Base-by-base conservation (phyloP, 2,329 filamentous ascomycete species). In the Cyphellophora europaea region DNA sequence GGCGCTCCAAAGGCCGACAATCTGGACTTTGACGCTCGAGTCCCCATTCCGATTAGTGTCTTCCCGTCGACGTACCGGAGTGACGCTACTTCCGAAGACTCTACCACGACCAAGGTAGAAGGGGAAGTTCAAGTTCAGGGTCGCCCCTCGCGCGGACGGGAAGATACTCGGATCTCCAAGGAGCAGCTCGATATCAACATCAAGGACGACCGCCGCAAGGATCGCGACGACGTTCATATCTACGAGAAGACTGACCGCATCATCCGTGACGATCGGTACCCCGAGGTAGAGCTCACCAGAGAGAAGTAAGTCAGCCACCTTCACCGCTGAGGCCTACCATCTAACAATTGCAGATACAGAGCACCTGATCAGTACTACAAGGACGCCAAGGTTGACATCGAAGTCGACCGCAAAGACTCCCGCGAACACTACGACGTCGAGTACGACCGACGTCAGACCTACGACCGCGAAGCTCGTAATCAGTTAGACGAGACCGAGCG, bases 1-100 rank as follows among this genome's bases (percentile, higher is more conserved):
- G 48, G 39, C 48, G 47, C 38, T 39, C 35, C 35, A 15, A 37
- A 44, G 36, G 27, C 42, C 37, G 47, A 30, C 49, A 51, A 49
- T 39, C 49, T 51, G 49, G 49, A 51, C 45, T 51, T 51, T 48
- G 49, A 51, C 49, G 49, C 88, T 71, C 84, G 87, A 70, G 84
- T 95, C 70, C 86, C 89, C 75, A 91, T 96, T 71, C 89, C 89
- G 72, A 93, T 95, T 80, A 95, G 87, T 84, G 83, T 95, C 82
- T 95, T 96, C 79, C 89, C 89, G 74, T 94, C 87, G 68, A 85
- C 87, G 69, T 96, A 95, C 77, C 78, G 82, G 69, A 79, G 73
- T 74, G 74, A 77, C 69, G 71, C 72, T 69, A 71, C 72, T 64
- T 71, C 68, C 58, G 66, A 74, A 61, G 67, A 71, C 64, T 78